Base-by-base conservation (phyloP, 345 rosid genomes). In the Raphanus sativus region DNA sequence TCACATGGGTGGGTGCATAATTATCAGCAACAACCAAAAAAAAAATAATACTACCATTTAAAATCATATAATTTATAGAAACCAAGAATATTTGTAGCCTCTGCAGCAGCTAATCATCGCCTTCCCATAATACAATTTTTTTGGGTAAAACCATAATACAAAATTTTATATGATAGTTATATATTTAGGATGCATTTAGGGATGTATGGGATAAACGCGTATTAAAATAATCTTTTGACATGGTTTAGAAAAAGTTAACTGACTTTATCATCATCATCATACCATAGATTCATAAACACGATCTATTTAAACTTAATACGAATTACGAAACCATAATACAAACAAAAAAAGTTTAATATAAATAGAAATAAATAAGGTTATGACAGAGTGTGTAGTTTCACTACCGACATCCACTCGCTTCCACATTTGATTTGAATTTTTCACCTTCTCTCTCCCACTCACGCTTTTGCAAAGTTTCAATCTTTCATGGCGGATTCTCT, bases 391-490 rank as follows among this genome's bases (percentile, higher is more conserved):
- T 45, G 52, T 1, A 45, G 52, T 48, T 48, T 48, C 55, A 48
- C 80, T 76, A 52, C 74, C 75, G 80, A 76, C 69, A 25, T 15
- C 45, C 70, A 76, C 80, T 76, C 81, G 76, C 67, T 28, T 77
- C 81, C 81, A 77, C 81, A 77, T 71, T 77, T 65, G 36, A 25
- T 28, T 28, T 28, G 30, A 48, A 71, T 8, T 52, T 21, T 56
- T 24, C 5, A 4, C 13, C 26, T 9, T 12, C 34, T 0, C 15
- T 75, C 45, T 38, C 78, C 45, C 74, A 67, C 73, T 50, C 72
- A 69, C 75, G 21, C 62, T 12, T 48, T 60, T 60, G 12, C 17
- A 16, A 24, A 42, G 15, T 25, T 42, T 48, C 74, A 68, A 26
- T 62, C 75, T 76, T 69, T 52, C 70, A 75, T 67, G 78, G 78